phyloP scores from a whole-genome alignment of 2,329 filamentous ascomycete genomes.

The Diaporthe velutina region DNA sequence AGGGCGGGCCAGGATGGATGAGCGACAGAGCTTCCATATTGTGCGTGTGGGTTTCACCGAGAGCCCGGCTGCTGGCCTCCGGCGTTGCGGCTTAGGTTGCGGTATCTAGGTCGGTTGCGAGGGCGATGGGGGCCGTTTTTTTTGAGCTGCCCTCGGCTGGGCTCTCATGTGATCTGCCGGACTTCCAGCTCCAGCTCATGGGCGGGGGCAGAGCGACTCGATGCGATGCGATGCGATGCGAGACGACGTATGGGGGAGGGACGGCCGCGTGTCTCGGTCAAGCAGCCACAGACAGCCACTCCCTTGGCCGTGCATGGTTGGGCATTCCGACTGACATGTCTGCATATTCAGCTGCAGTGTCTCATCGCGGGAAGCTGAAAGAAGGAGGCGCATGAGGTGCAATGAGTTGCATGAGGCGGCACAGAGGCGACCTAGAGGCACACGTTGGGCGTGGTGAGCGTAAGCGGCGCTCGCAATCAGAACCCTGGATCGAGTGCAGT shows the following conservation, averaged over 20 bases:
- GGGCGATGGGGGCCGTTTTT: conserved; percentile 6
- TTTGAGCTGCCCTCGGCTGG: background rate
- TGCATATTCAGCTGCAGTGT: conserved; percentile 24
- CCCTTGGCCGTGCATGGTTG: background rate
- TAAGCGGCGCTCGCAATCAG: conserved; percentile 25
- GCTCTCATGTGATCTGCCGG: conserved; percentile 10
- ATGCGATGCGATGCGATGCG: background rate
- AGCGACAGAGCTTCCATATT: conserved; percentile 25
- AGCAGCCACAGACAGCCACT: conserved; percentile 29
- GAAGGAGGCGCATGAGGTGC: conserved; percentile 5
- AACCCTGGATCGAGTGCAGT: background rate
- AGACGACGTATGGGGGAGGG: background rate
- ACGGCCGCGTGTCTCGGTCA: conserved; percentile 28
- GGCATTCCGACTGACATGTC: conserved; percentile 2
- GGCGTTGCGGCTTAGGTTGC: conserved; percentile 27
- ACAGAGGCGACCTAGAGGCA: background rate
- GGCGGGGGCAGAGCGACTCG: background rate
- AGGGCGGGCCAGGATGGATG: conserved; percentile 29
- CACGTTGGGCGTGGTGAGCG: background rate
- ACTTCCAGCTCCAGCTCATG: conserved; percentile 9
- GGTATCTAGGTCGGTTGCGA: background rate
- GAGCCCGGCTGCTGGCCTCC: conserved; percentile 34
- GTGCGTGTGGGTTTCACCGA: conserved; percentile 29
- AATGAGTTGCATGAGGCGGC: conserved; percentile 21
- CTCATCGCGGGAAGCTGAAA: conserved; percentile 2